Evolutionary conservation across 169 alveolate genomes (phyloP), one percentile per base, ranked within the genome.

Genomic region (Cardiosporidium cionae): DNA sequence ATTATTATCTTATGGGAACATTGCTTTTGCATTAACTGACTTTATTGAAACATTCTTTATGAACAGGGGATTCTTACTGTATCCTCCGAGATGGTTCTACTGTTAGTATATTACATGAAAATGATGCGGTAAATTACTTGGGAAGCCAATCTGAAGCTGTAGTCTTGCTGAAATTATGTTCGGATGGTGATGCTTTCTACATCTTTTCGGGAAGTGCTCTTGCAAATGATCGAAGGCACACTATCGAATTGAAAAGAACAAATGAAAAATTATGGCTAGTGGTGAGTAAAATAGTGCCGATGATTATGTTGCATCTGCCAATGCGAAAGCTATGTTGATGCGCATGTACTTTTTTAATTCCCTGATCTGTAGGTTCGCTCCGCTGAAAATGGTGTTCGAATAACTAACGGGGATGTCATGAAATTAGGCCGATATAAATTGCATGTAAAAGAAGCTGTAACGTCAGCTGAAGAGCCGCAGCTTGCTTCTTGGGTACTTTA

Each of bases 381-480:
- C 27, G n/a, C n/a, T 16, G 27, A n/a, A 44, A 16, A 44, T 70
- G 88, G 58, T 37, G 64, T 80, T 83, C 89, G 54, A 28, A 65
- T 92, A 65, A 44, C 27, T 44, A 44, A 92, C 77, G 89, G 94
- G 69, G 98, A 93, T 82, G 74, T 90, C 64, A 85, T 93, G 37
- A 93, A 93, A 69, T 81, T 93, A 52, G 98, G 98, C 3, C 82
- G 98, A 29, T 92, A 91, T 76, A 78, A 91, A 33, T 85, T 93
- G 32, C 70, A 85, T 58, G 87, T 86, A 27, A 86, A 86, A 72
- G 89, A 86, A 36, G 66, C 70, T 35, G 78, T 82, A 44, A n/a
- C n/a, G n/a, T 36, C 6, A 16, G 79, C 73, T 16, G 31, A 27
- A 23, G 76, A 23, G 3, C 37, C n/a, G 54, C 44, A 44, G 16